These are phyloP conservation scores for Alternaria sp. DNA, from an alignment of 2,329 filamentous ascomycete genomes.

Conservation along the genomic window DNA sequence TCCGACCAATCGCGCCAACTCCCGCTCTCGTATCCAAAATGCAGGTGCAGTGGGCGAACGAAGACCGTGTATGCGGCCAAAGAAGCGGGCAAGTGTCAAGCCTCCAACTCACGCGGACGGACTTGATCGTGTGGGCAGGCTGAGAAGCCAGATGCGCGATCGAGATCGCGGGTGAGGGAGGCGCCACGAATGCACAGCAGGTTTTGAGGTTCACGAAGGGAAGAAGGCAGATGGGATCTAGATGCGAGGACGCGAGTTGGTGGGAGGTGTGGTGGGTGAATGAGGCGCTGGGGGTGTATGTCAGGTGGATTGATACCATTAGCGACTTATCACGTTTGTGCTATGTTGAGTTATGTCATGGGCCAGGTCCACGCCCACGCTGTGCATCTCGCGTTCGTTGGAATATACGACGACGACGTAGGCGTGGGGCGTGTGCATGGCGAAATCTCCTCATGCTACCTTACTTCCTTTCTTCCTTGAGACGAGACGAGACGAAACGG, in stretches of 20 bases:
- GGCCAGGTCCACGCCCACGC: neutral
- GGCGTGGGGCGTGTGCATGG: neutral
- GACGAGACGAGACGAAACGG: neutral
- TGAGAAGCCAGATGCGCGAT: neutral
- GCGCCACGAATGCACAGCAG: neutral
- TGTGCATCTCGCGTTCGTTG: neutral
- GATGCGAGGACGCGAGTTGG: neutral
- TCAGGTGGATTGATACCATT: neutral
- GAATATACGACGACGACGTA: neutral
- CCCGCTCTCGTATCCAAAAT: neutral
- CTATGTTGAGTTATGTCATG: neutral
- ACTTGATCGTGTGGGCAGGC: neutral
- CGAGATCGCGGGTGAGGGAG: neutral
- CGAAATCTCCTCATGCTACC: neutral
- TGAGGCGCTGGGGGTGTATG: neutral
- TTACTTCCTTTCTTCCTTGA: neutral
- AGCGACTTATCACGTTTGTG: neutral
- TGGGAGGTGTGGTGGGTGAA: neutral
- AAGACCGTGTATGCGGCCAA: neutral
- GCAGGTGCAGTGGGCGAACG: neutral
- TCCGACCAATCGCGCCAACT: neutral
- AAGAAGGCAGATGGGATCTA: neutral
- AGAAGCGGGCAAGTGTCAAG: neutral
- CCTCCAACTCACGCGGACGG: neutral
- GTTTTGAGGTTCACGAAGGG: neutral